Percentiles rank a stretch among this genome's conserved stretches.
Evolutionary conservation across 78 protist species (phyloP).

Genomic region (slime mould (Dictyostelium discoideum)): dicty_2.7 NC_007091.3:194501-195000

Average conservation of each 20-base stretch:
- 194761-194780: not conserved
- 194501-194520: too few relatives aligned
- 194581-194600: not conserved
- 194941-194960: not conserved
- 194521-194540: not conserved
- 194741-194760: not conserved
- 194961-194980: not conserved
- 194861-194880: not conserved
- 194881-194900: not conserved
- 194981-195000: not conserved
- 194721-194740: not conserved
- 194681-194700: not conserved
- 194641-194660: not conserved
- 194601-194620: not conserved
- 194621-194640: not conserved
- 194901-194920: constrained; percentile 2
- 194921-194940: not conserved
- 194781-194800: not conserved
- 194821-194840: constrained; percentile 44
- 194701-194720: not conserved
- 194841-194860: constrained; percentile 8
- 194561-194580: not conserved
- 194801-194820: constrained; percentile 31
- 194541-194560: not conserved
- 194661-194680: not conserved